Evolutionary conservation across 1,284 basidiomycete species (phyloP).

Genomic region (Mycena sp.): DNA sequence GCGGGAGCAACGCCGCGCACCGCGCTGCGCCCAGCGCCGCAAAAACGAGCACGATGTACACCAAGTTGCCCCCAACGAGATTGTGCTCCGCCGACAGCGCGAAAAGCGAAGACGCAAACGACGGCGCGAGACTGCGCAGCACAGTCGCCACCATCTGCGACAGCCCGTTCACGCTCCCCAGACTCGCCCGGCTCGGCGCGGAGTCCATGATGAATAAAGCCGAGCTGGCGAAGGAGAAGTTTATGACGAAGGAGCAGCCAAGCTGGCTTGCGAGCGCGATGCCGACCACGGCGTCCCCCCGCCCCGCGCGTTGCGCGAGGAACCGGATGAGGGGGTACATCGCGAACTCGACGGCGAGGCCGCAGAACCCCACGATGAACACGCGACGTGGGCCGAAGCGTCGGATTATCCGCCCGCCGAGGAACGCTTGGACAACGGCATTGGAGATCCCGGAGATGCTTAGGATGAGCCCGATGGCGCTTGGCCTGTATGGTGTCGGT

Average conservation of each 20-base stretch:
- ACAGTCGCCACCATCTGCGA: constrained; percentile 38
- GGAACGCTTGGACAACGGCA: constrained; percentile 41
- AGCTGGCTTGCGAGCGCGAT: too few relatives aligned
- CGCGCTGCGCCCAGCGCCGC: too few relatives aligned
- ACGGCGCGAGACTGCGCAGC: constrained; percentile 30
- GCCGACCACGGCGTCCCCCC: constrained; percentile 36
- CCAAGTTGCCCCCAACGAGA: constrained; percentile 26
- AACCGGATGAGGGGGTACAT: constrained; percentile 41
- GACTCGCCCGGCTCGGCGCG: not conserved
- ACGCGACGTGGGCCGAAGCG: constrained; percentile 42
- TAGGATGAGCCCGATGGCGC: constrained; percentile 47
- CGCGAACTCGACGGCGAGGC: constrained; percentile 37
- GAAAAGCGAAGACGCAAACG: constrained; percentile 33
- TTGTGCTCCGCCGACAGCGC: constrained; percentile 29
- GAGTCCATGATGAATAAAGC: not conserved
- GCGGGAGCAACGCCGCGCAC: too few relatives aligned
- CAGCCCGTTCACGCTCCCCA: constrained; percentile 33
- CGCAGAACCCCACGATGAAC: constrained; percentile 39
- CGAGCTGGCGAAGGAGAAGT: too few relatives aligned
- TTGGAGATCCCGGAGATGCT: constrained; percentile 46
- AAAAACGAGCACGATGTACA: constrained; percentile 29
- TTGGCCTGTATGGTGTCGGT: constrained; percentile 37
- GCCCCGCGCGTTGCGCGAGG: constrained; percentile 39
- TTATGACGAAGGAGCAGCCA: too few relatives aligned
- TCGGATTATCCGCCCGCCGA: constrained; percentile 41